Evolutionary conservation across 352 stramenopile species (phyloP), one percentile per base, ranked within the genome.

Genomic region (Aphanomyces euteiches): DNA sequence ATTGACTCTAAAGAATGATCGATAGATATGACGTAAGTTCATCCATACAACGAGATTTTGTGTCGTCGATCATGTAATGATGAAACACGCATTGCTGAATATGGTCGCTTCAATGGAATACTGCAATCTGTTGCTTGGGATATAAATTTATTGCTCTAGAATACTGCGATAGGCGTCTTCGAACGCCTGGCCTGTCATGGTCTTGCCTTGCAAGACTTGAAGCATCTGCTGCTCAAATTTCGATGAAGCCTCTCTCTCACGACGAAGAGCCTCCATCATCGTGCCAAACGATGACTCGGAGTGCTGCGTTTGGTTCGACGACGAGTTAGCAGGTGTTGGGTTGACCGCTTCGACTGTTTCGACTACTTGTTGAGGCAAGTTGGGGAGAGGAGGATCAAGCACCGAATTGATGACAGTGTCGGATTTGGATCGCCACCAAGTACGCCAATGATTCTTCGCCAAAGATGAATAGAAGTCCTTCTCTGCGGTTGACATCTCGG

Each of bases 161-260:
- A 67, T 28, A 17, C 13, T 37, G 7, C 59, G 59, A 38, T 67
- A 67, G 19, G 59, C 59, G n/a, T 67, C 59, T 47, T 67, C 19
- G 40, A 67, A 67, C n/a, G 38, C n/a, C 15, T 54, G 6, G 7
- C 59, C 59, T 13, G 38, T 8, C 59, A 67, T 56, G 13, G 59
- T 67, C 41, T 67, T 67, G 8, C 59, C 59, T 67, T 67, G 59
- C 38, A 67, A 28, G n/a, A 67, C 59, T 38, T 67, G 37, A 28
- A 67, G 53, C 59, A 67, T 67, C 17, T 40, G 37, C 12, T 56
- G 38, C 21, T 67, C 59, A 56, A 67, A 67, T 28, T 40, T 28
- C 4, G 39, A 36, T 45, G 59, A 67, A 40, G 38, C 59, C 7
- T 47, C 59, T 19, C 40, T 53, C n/a, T 47, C 59, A 36, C 19